Percentiles rank a stretch among this genome's conserved stretches.
Conservation (phyloP, 495 filamentous ascomycete genomes). For the Penicillium canariense region DNA sequence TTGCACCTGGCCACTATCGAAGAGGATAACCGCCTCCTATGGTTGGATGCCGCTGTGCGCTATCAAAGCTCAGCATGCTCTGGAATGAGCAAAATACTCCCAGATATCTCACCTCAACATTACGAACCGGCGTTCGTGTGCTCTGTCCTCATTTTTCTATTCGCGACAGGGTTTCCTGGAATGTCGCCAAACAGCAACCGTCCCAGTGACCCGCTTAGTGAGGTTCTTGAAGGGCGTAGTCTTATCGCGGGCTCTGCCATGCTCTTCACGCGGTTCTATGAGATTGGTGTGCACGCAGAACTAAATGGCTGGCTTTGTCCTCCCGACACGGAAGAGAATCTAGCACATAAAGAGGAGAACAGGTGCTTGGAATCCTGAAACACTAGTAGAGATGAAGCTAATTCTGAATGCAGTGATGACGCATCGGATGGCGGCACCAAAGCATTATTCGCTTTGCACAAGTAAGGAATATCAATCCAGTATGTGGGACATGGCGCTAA, state of each 20-base stretch:
- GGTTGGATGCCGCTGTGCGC: slow-evolving; percentile 34
- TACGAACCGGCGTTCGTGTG: slow-evolving; percentile 40
- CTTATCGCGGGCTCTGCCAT: slow-evolving; percentile 36
- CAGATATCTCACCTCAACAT: slow-evolving; percentile 25
- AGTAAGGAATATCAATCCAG: slow-evolving; percentile 3
- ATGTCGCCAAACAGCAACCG: slow-evolving; percentile 28
- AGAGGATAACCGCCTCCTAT: slow-evolving; percentile 24
- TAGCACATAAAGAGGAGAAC: slow-evolving; percentile 17
- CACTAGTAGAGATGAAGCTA: not conserved
- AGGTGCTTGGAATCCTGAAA: slow-evolving; percentile 5
- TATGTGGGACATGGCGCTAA: not conserved
- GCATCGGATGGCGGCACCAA: not conserved
- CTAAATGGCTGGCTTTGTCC: slow-evolving; percentile 28
- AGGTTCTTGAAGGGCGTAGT: slow-evolving; percentile 35
- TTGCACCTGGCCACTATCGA: slow-evolving; percentile 45
- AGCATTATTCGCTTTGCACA: slow-evolving; percentile 20
- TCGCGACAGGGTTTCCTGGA: slow-evolving; percentile 34
- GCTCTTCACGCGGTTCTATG: slow-evolving; percentile 30
- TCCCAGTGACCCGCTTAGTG: slow-evolving; percentile 28
- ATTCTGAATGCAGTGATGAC: slow-evolving; percentile 2
- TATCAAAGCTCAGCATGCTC: slow-evolving; percentile 40
- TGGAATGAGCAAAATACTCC: slow-evolving; percentile 29
- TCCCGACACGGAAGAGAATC: slow-evolving; percentile 15
- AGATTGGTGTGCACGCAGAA: slow-evolving; percentile 23
- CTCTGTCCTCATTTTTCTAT: slow-evolving; percentile 42